phyloP scores from a whole-genome alignment of 805 yeast genomes.

The Wickerhamomyces silvicola region DNA sequence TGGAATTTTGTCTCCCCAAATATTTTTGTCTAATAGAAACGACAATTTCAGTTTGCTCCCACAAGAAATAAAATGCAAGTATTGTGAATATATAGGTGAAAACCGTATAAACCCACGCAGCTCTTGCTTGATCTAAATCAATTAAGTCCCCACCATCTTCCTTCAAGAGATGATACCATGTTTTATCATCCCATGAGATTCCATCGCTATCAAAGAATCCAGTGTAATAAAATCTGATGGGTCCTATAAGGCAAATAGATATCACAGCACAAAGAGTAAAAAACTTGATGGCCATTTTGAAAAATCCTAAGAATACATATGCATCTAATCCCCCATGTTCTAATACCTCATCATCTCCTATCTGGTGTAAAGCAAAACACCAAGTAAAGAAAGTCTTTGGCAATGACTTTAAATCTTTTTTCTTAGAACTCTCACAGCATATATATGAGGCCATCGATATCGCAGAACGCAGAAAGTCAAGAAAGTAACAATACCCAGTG shows the following conservation, averaged over 20 bases:
- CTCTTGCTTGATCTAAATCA: conserved; percentile 37
- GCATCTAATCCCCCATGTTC: conserved; percentile 94
- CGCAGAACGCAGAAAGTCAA: conserved; percentile 65
- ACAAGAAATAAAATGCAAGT: conserved; percentile 52
- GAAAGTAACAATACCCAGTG: conserved; percentile 65
- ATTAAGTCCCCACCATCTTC: conserved; percentile 22
- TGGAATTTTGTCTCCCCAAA: conserved; percentile 79
- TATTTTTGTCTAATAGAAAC: conserved; percentile 74
- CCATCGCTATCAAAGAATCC: conserved; percentile 69
- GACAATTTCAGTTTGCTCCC: conserved; percentile 66
- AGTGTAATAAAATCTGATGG: conserved; percentile 76
- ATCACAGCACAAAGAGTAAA: conserved; percentile 60
- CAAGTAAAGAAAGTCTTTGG: conserved; percentile 68
- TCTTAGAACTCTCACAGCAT: conserved; percentile 60
- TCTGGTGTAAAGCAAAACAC: conserved; percentile 60
- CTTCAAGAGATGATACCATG: conserved; percentile 6
- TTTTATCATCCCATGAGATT: conserved; percentile 23
- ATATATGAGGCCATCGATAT: conserved; percentile 72
- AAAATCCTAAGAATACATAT: conserved; percentile 83
- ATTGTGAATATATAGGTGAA: conserved; percentile 85
- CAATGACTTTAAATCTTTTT: conserved; percentile 26
- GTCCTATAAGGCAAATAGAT: conserved; percentile 74
- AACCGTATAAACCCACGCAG: conserved; percentile 81
- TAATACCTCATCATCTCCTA: conserved; percentile 74
- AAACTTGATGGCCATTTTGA: conserved; percentile 78